phyloP scores from a whole-genome alignment of 1,284 basidiomycete species.

The Irpex sp. region DNA sequence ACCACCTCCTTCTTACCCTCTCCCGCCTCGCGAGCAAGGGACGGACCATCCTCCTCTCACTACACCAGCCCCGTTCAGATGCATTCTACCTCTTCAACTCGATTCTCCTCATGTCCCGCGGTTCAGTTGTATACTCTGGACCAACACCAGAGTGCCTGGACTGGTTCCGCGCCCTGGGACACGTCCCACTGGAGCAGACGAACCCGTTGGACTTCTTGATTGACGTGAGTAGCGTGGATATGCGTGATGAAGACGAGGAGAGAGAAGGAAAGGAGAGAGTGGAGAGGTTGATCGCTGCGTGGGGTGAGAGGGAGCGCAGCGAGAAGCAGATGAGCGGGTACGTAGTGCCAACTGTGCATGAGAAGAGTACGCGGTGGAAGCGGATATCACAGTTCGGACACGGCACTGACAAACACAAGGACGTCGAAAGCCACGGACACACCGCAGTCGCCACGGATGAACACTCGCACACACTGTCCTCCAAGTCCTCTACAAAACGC shows the following conservation, averaged over 20 bases:
- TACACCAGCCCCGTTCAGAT: slow-evolving; percentile 51
- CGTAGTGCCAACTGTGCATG: not conserved
- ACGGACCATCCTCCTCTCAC: slow-evolving; percentile 43
- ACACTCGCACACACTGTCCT: too few species aligned
- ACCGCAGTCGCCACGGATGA: not conserved
- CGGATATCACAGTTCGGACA: not conserved
- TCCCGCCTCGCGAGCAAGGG: slow-evolving; percentile 40
- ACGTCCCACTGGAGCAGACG: slow-evolving; percentile 6
- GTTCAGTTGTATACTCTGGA: slow-evolving; percentile 12
- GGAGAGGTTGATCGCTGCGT: slow-evolving; percentile 4
- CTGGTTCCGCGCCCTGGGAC: slow-evolving; percentile 4
- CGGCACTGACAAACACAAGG: not conserved
- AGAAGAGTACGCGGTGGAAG: not conserved
- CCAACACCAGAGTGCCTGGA: slow-evolving; percentile 1
- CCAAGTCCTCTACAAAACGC: not conserved
- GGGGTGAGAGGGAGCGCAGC: slow-evolving; percentile 3
- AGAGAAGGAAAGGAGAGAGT: slow-evolving; percentile 7
- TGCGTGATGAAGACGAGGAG: slow-evolving; percentile 8
- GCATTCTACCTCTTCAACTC: slow-evolving; percentile 44
- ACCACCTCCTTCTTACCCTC: slow-evolving; percentile 42
- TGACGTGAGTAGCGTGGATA: slow-evolving; percentile 12
- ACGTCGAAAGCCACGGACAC: not conserved
- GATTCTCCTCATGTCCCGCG: slow-evolving; percentile 34
- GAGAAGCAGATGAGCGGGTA: not conserved
- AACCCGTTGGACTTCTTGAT: slow-evolving; percentile 13